Base-by-base conservation (phyloP, 2,329 filamentous ascomycete genomes). In the Aspergillus sp. region DNA sequence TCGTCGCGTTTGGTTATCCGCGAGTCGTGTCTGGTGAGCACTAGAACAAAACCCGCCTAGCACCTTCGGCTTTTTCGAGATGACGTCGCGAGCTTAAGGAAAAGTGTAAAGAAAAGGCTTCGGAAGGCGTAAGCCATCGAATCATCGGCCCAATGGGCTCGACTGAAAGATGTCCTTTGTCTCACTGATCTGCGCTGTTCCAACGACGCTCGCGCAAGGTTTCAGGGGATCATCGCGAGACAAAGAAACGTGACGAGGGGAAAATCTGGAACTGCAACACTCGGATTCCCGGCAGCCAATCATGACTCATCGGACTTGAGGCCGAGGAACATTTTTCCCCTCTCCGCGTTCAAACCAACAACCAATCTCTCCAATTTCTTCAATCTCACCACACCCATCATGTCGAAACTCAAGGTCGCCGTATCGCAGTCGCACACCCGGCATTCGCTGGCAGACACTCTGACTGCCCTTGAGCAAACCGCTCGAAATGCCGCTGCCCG, bases 381-480 rank as follows among this genome's bases (percentile, higher is more conserved):
- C 23, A 3, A 9, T 4, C 13, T 9, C 45, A 19, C 45, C 45
- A 47, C 15, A 2, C 22, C 49, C 19, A 70, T 46, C 28, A 81
- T 80, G 79, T 71, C 77, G 13, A 71, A 76, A 64, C 72, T 82
- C 58, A 81, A 73, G 6, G 73, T 82, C 48, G 79, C 77, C n/a
- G 77, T 82, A 61, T 77, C 79, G 34, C 81, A 83, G 69, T 77
- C 79, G 51, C 79, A 79, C 66, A 83, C 81, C 13, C 77, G 75
- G 22, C 65, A 74, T 41, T 74, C 74, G 4, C 71, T 75, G 17
- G 28, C 79, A 25, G 80, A 84, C 38, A 96, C 92, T 1, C 84
- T 97, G 59, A 71, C 77, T 7, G 85, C 89, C 41, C 85, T 97
- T 54, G 83, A 88, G 70, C 68, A 75, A 11, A 87, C 90, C 15